Conservation (phyloP, 306 rosid genomes). For the Cucurbita pepo region DNA sequence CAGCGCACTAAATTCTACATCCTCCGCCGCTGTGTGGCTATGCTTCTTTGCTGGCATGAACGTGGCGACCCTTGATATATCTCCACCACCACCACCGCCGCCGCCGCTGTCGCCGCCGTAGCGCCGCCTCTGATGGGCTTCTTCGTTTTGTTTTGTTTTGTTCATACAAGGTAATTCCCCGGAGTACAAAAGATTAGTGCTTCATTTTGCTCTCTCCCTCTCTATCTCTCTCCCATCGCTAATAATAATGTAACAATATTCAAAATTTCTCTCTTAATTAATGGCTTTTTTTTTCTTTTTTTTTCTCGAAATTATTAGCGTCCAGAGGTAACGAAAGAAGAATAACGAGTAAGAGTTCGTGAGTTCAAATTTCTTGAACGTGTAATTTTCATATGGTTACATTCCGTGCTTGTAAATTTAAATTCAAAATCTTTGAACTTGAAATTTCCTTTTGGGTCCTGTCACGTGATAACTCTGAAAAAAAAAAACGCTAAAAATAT, state of each 20-base stretch:
- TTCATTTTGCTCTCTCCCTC: neutral
- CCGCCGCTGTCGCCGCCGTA: neutral
- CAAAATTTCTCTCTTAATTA: no score
- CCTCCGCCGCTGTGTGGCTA: slow-evolving; percentile 8
- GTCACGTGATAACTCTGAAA: no score
- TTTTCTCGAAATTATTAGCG: no score
- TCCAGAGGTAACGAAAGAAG: no score
- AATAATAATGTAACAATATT: no score
- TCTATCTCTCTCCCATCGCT: neutral
- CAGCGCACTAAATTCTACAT: slow-evolving; percentile 10
- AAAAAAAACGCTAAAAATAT: no score
- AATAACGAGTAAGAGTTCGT: neutral
- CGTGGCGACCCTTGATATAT: neutral
- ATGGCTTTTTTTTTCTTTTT: no score
- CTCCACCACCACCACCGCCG: neutral
- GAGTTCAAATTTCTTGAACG: neutral
- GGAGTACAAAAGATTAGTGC: neutral
- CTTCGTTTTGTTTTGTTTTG: neutral
- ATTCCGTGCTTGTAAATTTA: neutral
- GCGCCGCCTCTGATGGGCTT: neutral
- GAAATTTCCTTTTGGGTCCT: no score
- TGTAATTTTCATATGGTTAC: neutral
- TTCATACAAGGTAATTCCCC: neutral
- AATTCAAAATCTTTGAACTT: neutral
- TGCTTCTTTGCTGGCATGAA: slow-evolving; percentile 9